phyloP scores from a whole-genome alignment of 2,329 filamentous ascomycete species.

The Penicillium sp. region DNA sequence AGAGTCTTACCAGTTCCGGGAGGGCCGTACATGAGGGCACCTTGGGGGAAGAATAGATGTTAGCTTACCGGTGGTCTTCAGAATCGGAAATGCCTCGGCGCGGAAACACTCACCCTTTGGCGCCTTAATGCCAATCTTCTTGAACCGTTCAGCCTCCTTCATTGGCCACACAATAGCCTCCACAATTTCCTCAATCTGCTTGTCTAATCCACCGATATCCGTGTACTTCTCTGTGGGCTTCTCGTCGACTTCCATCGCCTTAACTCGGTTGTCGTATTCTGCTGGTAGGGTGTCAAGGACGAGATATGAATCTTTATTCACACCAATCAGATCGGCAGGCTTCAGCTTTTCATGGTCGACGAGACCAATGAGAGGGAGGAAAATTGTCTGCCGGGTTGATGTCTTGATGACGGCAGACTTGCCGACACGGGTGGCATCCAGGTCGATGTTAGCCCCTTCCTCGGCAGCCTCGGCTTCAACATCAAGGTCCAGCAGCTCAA shows the following conservation, averaged over 20 bases:
- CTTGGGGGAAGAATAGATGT: conserved; percentile 41
- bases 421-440: conserved; percentile 92
- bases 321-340: conserved; percentile 92
- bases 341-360: conserved; percentile 94
- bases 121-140: conserved; percentile 99
- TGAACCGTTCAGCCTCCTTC: conserved; percentile 98
- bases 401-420: conserved; percentile 99
- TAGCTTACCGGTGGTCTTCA: neutral
- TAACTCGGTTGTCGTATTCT: conserved; percentile 97
- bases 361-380: conserved; percentile 91
- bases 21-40: conserved; percentile 91
- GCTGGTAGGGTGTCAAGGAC: conserved; percentile 94
- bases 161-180: conserved; percentile 99
- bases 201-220: conserved; percentile 93
- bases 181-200: conserved; percentile 97
- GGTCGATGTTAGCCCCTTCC: conserved; percentile 96
- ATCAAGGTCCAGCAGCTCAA: conserved; percentile 93
- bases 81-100: neutral
- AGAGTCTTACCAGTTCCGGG: conserved; percentile 47
- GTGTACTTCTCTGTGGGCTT: conserved; percentile 99
- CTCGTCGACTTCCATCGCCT: conserved; percentile 99
- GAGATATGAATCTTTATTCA: conserved; percentile 98
- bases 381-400: conserved; percentile 96
- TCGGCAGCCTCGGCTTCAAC: conserved; percentile 93
- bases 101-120: conserved; percentile 69